These are phyloP conservation scores for Petunia hybrid DNA, from an alignment of 305 asterid genomes.

Conservation along the genomic window DNA sequence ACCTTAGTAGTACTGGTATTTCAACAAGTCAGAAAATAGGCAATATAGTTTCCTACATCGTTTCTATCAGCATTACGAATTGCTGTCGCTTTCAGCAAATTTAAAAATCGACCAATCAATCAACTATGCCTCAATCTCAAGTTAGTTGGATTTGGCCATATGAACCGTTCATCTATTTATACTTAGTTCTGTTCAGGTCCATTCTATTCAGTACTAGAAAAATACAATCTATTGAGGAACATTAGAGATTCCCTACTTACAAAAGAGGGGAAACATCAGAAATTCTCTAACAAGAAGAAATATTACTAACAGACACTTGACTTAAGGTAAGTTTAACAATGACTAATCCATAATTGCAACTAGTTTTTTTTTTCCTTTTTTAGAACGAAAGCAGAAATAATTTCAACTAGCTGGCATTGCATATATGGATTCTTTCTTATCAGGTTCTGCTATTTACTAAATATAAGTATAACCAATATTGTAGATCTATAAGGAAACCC, in stretches of 20 bases:
- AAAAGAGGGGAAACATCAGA: neutral
- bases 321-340: neutral
- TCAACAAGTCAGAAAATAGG: neutral
- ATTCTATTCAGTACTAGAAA: neutral
- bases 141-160: neutral
- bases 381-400: too few relatives aligned
- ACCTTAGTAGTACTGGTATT: neutral
- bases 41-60: neutral
- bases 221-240: neutral
- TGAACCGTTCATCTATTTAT: neutral
- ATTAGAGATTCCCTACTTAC: neutral
- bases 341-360: too few relatives aligned
- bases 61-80: neutral
- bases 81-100: neutral
- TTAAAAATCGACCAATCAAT: neutral
- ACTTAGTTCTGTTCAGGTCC: neutral
- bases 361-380: too few relatives aligned
- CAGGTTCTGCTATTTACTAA: too few relatives aligned
- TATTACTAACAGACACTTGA: neutral
- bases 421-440: neutral
- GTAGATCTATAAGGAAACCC: neutral
- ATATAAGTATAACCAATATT: neutral
- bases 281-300: slow-evolving; percentile 5
- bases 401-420: neutral
- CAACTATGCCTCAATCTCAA: neutral